These are phyloP conservation scores for Heritiera fomes DNA, from an alignment of 345 rosid genomes.

Conservation along the genomic window DNA sequence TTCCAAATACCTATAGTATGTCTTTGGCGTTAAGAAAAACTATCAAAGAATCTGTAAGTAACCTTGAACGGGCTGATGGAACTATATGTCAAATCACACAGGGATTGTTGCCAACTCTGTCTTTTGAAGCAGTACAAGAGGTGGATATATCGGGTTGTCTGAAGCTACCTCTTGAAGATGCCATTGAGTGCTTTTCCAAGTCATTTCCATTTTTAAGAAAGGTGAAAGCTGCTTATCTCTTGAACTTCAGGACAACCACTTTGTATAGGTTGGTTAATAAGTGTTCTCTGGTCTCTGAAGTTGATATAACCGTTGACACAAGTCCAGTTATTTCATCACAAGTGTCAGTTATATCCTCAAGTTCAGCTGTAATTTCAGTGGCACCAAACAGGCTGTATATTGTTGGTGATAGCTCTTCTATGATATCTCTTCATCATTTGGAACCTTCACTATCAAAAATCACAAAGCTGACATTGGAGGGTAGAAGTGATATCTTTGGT, in stretches of 20 bases:
- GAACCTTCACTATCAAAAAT: slow-evolving; percentile 42
- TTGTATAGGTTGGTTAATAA: slow-evolving; percentile 45
- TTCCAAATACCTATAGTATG: slow-evolving; percentile 36
- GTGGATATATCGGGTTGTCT: slow-evolving; percentile 72
- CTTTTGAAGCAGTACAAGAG: slow-evolving; percentile 55
- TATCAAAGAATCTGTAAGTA: slow-evolving; percentile 27
- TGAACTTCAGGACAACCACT: slow-evolving; percentile 48
- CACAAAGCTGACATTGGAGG: slow-evolving; percentile 66
- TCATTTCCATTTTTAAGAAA: slow-evolving; percentile 68
- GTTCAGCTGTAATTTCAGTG: slow-evolving; percentile 31
- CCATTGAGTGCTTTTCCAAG: slow-evolving; percentile 55
- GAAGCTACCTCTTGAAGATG: slow-evolving; percentile 50
- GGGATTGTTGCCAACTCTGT: slow-evolving; percentile 33
- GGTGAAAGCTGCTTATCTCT: slow-evolving; percentile 71
- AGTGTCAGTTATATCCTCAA: slow-evolving; percentile 46
- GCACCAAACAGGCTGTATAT: slow-evolving; percentile 27
- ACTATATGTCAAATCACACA: slow-evolving; percentile 28
- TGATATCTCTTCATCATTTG: slow-evolving; percentile 22
- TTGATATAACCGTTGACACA: slow-evolving; percentile 68
- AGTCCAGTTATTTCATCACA: slow-evolving; percentile 47
- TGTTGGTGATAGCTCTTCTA: slow-evolving; percentile 23
- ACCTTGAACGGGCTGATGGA: slow-evolving; percentile 33
- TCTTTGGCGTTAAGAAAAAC: slow-evolving; percentile 34
- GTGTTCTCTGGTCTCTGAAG: slow-evolving; percentile 50
- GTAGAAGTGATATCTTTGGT: slow-evolving; percentile 73